Percentiles rank a stretch among this genome's conserved stretches.
These are phyloP conservation scores for Begonia masoniana DNA, from an alignment of 306 rosid species.

Conservation along the genomic window DNA sequence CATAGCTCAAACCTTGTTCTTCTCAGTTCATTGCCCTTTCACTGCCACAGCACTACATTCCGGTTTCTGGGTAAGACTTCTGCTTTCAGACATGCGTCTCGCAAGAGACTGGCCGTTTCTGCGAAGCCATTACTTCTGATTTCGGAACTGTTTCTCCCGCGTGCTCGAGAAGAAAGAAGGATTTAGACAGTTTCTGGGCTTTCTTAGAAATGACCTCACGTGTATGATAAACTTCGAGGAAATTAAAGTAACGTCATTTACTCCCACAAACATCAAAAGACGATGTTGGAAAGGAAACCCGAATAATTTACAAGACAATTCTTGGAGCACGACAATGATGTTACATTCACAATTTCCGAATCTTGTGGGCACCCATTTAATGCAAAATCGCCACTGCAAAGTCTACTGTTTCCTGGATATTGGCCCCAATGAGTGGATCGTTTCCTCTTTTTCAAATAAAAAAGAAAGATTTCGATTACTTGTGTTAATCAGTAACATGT, in stretches of 20 bases:
- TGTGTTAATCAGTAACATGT: neutral
- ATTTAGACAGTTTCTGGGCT: too few species aligned
- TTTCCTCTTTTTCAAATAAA: neutral
- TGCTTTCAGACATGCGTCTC: too few species aligned
- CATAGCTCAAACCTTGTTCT: too few species aligned
- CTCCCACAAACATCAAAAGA: constrained; percentile 5
- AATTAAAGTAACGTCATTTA: constrained; percentile 28
- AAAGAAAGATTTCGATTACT: constrained; percentile 5
- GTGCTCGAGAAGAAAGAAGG: too few species aligned
- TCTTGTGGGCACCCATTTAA: constrained; percentile 7
- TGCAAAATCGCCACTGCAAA: constrained; percentile 2
- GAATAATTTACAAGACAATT: constrained; percentile 2
- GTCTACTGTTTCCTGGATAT: constrained; percentile 9
- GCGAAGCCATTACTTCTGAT: too few species aligned
- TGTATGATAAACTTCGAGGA: neutral
- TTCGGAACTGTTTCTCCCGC: too few species aligned
- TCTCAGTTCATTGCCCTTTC: too few species aligned
- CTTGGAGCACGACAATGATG: constrained; percentile 3
- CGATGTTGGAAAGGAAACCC: neutral
- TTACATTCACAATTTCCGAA: neutral
- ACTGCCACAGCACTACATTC: too few species aligned
- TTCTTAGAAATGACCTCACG: neutral
- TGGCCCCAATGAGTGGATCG: constrained; percentile 5
- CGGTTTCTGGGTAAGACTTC: too few species aligned
- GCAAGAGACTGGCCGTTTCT: too few species aligned